Conservation (phyloP, 2,329 filamentous ascomycete species). For the Fusarium veterinarium region DNA sequence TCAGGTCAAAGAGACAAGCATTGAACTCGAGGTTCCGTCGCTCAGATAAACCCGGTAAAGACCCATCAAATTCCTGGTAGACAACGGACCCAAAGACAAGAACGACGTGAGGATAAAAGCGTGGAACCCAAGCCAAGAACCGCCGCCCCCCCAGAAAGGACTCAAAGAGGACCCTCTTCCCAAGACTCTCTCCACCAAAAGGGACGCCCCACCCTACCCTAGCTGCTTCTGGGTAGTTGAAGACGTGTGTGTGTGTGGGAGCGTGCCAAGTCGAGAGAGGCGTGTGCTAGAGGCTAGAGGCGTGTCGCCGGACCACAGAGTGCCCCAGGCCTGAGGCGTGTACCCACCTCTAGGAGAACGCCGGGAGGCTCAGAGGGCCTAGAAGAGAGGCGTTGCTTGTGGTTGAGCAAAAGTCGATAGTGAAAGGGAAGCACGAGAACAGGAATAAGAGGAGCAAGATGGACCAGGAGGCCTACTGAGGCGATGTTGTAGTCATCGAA, state of each 20-base stretch:
- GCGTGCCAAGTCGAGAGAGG: constrained; percentile 31
- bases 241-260: constrained; percentile 31
- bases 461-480: constrained; percentile 21
- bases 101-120: constrained; percentile 24
- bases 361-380: constrained; percentile 46
- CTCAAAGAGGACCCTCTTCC: constrained; percentile 31
- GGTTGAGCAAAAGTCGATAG: constrained; percentile 26
- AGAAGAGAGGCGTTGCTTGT: constrained; percentile 41
- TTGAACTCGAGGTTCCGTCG: constrained; percentile 29
- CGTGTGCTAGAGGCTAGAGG: constrained; percentile 24
- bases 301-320: constrained; percentile 19
- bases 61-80: constrained; percentile 33
- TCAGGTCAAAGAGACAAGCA: constrained; percentile 31
- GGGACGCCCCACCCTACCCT: constrained; percentile 32
- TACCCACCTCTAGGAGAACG: constrained; percentile 42
- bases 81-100: constrained; percentile 37
- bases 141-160: constrained; percentile 35
- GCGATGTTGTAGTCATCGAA: constrained; percentile 8
- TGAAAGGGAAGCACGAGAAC: constrained; percentile 11
- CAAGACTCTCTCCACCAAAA: constrained; percentile 33
- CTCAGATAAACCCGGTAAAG: constrained; percentile 24
- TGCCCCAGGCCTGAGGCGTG: constrained; percentile 17
- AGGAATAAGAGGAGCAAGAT: constrained; percentile 17
- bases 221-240: constrained; percentile 33
- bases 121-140: constrained; percentile 19